phyloP scores from a whole-genome alignment of 1,284 basidiomycete genomes.

The Ganoderma boninense region DNA sequence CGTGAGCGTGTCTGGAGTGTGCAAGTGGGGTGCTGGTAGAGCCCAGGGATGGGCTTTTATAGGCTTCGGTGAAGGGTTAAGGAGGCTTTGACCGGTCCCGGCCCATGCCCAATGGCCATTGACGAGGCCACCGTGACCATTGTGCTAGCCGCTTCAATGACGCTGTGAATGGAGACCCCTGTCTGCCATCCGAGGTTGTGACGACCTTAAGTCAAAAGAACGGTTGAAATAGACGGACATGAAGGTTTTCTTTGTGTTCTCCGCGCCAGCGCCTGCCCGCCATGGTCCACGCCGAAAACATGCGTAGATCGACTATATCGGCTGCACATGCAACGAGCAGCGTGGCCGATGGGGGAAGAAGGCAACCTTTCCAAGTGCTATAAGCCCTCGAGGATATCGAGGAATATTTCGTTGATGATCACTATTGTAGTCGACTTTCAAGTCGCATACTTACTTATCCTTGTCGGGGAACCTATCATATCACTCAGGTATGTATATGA shows the following conservation, averaged over 20 bases:
- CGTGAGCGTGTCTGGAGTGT: conserved; percentile 1
- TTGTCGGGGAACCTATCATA: too few relatives aligned
- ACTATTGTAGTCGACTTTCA: too few relatives aligned
- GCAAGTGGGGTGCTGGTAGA: background rate
- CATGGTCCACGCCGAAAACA: background rate
- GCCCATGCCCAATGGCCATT: background rate
- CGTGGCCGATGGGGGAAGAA: background rate
- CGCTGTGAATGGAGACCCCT: background rate
- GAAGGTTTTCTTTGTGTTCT: background rate
- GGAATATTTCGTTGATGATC: background rate
- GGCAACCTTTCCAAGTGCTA: too few relatives aligned
- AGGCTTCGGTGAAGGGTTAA: background rate
- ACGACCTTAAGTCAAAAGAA: background rate
- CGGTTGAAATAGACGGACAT: background rate
- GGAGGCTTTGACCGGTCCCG: conserved; percentile 9
- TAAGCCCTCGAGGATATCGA: background rate
- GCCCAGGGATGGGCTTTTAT: background rate
- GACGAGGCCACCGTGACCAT: background rate
- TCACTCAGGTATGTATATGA: too few relatives aligned
- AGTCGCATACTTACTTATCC: too few relatives aligned
- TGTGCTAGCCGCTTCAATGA: conserved; percentile 7
- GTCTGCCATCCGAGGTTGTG: conserved; percentile 5
- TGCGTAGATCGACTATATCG: background rate
- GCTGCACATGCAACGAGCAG: background rate
- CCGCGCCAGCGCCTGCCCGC: background rate